Conservation (phyloP, 345 rosid genomes). For the Moringa oleifera region DNA sequence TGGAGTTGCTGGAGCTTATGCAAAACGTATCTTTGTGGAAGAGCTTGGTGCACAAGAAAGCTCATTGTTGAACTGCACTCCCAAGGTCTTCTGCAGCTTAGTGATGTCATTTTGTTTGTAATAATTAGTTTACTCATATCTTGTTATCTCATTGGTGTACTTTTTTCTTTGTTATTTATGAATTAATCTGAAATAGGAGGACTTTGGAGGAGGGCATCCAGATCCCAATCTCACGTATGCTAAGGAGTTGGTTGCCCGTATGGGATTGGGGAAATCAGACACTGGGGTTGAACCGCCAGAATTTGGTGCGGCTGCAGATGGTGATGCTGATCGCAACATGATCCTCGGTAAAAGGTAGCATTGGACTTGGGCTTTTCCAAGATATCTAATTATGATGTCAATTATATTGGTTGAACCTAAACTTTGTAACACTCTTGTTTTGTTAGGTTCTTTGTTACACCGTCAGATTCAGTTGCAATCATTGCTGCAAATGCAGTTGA, state of each 20-base stretch:
- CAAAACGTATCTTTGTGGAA: constrained; percentile 86
- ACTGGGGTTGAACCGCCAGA: constrained; percentile 81
- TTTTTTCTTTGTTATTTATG: neutral
- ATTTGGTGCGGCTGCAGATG: constrained; percentile 99
- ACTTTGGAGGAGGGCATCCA: constrained; percentile 99
- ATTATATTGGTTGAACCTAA: constrained; percentile 3
- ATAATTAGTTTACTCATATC: neutral
- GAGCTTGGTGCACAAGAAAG: constrained; percentile 89
- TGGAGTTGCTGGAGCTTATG: constrained; percentile 99
- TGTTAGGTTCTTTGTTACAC: constrained; percentile 93
- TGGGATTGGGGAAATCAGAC: constrained; percentile 87
- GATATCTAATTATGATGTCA: constrained; percentile 7
- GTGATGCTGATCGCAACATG: constrained; percentile 99
- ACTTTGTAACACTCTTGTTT: constrained; percentile 11
- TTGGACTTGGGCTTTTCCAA: constrained; percentile 1
- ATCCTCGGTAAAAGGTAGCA: constrained; percentile 91
- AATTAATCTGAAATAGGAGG: constrained; percentile 56
- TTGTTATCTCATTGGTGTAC: neutral
- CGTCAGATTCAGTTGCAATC: constrained; percentile 97
- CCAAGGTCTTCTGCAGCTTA: constrained; percentile 55
- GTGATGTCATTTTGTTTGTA: constrained; percentile 1
- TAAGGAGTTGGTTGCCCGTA: constrained; percentile 85
- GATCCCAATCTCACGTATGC: constrained; percentile 99
- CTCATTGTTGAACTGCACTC: constrained; percentile 81
- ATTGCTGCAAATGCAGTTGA: constrained; percentile 97